Conservation (phyloP, 805 yeast genomes). For the Saccharomycopsis vini region DNA sequence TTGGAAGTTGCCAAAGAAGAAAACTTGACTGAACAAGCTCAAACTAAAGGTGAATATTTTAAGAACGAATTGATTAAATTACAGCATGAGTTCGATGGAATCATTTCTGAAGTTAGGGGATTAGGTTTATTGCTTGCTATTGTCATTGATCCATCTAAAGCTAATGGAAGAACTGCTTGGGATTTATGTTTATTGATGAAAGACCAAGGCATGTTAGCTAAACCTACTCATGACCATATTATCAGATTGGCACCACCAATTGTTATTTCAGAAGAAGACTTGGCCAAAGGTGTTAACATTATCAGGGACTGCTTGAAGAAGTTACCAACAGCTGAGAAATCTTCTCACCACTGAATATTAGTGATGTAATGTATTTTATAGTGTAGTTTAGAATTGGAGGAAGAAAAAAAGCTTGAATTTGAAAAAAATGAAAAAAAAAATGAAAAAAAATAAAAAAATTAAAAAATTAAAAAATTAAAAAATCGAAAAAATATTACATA, state of each 20-base stretch:
- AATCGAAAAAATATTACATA: no score
- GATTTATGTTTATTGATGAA: constrained; percentile 87
- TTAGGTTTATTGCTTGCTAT: constrained; percentile 83
- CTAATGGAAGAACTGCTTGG: constrained; percentile 93
- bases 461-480: no score
- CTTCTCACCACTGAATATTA: constrained; percentile 30
- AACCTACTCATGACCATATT: constrained; percentile 93
- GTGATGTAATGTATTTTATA: neutral
- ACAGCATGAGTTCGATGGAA: constrained; percentile 44
- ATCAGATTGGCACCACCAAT: constrained; percentile 95
- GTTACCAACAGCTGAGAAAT: constrained; percentile 45
- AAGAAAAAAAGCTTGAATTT: no score
- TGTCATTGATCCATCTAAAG: constrained; percentile 75
- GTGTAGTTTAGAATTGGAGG: no score
- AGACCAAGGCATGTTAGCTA: constrained; percentile 82
- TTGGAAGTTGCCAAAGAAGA: constrained; percentile 85
- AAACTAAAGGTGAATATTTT: constrained; percentile 60
- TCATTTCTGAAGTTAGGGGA: constrained; percentile 62
- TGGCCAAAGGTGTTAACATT: constrained; percentile 69
- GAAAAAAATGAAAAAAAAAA: no score
- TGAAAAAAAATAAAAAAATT: no score
- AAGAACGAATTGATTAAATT: constrained; percentile 48
- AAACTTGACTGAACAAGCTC: constrained; percentile 71
- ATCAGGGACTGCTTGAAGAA: constrained; percentile 50
- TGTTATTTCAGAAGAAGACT: constrained; percentile 81